These are phyloP conservation scores for Cadophora malorum DNA, from an alignment of 2,329 filamentous ascomycete genomes.

Conservation along the genomic window DNA sequence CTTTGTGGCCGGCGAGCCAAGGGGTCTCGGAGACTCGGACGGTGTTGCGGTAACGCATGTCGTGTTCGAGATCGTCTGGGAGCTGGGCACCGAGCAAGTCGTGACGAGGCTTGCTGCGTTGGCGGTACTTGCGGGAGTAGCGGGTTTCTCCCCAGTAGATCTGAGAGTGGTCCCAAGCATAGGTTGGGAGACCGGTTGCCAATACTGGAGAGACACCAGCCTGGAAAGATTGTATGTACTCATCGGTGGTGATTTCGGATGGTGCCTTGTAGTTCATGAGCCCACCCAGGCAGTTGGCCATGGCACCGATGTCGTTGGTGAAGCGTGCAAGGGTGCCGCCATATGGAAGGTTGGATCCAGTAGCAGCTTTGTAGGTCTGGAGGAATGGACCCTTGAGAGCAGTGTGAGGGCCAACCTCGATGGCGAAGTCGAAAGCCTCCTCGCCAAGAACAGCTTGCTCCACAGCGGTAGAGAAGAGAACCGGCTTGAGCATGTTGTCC, in stretches of 20 bases:
- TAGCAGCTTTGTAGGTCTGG: conserved; percentile 30
- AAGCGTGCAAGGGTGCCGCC: conserved; percentile 27
- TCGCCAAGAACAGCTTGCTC: conserved; percentile 24
- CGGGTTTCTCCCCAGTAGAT: conserved; percentile 35
- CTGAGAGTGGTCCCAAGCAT: conserved; percentile 33
- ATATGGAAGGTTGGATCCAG: conserved; percentile 28
- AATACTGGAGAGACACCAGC: conserved; percentile 10
- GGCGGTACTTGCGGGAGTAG: conserved; percentile 22
- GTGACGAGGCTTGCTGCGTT: conserved; percentile 25
- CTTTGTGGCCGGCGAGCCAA: conserved; percentile 54
- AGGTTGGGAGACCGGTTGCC: conserved; percentile 28
- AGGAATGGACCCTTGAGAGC: conserved; percentile 34
- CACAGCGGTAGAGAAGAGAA: conserved; percentile 52
- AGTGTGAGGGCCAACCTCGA: conserved; percentile 39
- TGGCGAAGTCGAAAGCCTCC: conserved; percentile 25
- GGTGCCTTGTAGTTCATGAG: conserved; percentile 23
- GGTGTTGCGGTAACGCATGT: conserved; percentile 30
- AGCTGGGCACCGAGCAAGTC: conserved; percentile 31
- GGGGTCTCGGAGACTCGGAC: conserved; percentile 38
- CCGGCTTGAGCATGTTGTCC: conserved; percentile 40
- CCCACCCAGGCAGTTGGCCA: conserved; percentile 22
- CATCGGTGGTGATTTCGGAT: conserved; percentile 15
- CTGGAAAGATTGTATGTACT: conserved; percentile 19
- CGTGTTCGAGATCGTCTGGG: conserved; percentile 21
- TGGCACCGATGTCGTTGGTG: conserved; percentile 19